Base-by-base conservation (phyloP, 768 basidiomycete species). In the Tubosaeta sp. region DNA sequence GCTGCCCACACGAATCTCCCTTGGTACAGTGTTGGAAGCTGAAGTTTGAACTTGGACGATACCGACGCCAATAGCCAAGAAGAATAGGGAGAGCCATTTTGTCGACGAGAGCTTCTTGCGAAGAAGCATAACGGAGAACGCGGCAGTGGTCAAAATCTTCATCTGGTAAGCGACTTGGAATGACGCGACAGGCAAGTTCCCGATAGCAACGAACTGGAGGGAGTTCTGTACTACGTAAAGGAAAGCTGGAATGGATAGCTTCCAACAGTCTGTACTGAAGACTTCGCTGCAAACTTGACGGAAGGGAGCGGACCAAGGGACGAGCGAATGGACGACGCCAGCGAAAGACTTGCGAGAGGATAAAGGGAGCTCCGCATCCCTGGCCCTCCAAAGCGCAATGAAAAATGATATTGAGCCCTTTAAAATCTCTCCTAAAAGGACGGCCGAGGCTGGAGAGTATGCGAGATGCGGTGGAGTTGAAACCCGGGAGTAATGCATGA, bases 161-260 rank as follows among this genome's bases (percentile, higher is more conserved):
- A 97, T 94, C 71, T 97, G 94, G 68, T 97, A 95, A 9, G 90
- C 90, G 55, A 97, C 93, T 68, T 98, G 95, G 73, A 97, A 99
- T 3, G 95, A 92, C 13, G 96, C 95, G 47, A 93, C 94, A 34
- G 92, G 91, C 51, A 99, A 82, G 70, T 99, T 98, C 57, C 83
- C 82, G 54, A 95, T 87, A 21, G 96, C 96, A 58, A 96, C 91
- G 69, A 95, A 99, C 69, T 98, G 96, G 21, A 99, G 82, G 34
- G 90, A 89, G 68, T 97, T 97, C 70, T 98, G 92, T n/a, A 95
- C 79, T 57, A 94, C 86, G 62, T 96, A 97, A 58, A 97, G 86
- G 54, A 96, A 77, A 18, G 95, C 94, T 1, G 95, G 95, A 56
- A 99, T 94, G 29, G 93, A 93, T 25, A 98, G 83, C 66, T 98